Conservation (phyloP, 176 grass and related monocot genomes). For the Oryza officinalis region DNA sequence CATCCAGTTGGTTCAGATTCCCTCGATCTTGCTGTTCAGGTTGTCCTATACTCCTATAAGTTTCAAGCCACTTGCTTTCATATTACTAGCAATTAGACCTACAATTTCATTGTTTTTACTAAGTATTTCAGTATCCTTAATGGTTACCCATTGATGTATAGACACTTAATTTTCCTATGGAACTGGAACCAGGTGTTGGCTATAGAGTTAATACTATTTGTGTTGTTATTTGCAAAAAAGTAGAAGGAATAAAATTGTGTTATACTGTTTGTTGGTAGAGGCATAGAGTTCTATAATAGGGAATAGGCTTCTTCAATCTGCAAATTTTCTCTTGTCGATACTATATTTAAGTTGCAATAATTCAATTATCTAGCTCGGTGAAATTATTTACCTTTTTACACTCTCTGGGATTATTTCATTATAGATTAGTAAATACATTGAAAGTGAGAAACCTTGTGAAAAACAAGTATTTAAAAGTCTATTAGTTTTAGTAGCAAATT, state of each 20-base stretch:
- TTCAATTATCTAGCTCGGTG: neutral
- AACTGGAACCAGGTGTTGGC: slow-evolving; percentile 1
- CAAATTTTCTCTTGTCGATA: neutral
- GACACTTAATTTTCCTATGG: neutral
- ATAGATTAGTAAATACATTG: neutral
- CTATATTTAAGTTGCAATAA: neutral
- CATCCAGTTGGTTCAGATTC: slow-evolving; percentile 91
- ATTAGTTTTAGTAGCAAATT: neutral
- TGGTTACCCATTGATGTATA: neutral
- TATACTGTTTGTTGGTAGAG: neutral
- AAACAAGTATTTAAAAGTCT: neutral
- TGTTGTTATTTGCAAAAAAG: neutral
- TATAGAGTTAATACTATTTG: slow-evolving; percentile 1
- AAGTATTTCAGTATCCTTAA: slow-evolving; percentile 11
- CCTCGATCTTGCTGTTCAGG: slow-evolving; percentile 81
- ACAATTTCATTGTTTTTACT: slow-evolving; percentile 1
- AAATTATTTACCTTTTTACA: slow-evolving; percentile 6
- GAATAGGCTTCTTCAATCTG: slow-evolving; percentile 7
- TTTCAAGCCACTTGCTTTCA: slow-evolving; percentile 18
- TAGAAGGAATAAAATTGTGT: neutral
- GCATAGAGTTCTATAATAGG: neutral
- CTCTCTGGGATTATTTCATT: neutral
- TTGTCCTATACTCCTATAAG: slow-evolving; percentile 29
- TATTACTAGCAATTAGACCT: neutral
- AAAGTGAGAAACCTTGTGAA: neutral